Evolutionary conservation across 176 grass and related monocot species (phyloP).

Genomic region (Musa itinerans): DNA sequence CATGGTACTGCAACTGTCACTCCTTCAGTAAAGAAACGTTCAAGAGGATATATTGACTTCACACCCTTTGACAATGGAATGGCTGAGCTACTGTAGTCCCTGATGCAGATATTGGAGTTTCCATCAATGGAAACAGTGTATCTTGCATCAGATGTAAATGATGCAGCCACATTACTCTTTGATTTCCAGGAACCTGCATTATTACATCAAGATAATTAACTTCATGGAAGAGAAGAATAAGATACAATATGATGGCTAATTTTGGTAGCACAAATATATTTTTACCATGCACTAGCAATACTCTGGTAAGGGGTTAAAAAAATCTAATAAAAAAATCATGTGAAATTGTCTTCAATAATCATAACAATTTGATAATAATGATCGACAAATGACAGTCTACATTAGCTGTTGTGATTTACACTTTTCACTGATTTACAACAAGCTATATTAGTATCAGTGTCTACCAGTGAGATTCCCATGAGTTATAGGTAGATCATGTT

Average conservation of each 20-base stretch:
- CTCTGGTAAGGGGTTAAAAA: no score
- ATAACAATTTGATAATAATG: no score
- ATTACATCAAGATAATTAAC: not conserved
- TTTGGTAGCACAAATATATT: not conserved
- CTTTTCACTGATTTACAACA: no score
- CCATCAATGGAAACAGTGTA: not conserved
- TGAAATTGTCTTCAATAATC: no score
- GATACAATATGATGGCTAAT: not conserved
- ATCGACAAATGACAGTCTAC: no score
- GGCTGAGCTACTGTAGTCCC: not conserved
- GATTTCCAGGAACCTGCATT: conserved; percentile 6
- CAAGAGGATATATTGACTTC: not conserved
- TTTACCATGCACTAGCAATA: no score
- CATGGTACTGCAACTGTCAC: conserved; percentile 5
- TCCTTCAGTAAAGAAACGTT: not conserved
- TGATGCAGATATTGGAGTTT: conserved; percentile 11
- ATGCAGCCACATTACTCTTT: not conserved
- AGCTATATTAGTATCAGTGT: no score
- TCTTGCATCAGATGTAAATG: conserved; percentile 1
- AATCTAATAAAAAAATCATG: no score
- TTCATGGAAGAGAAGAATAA: not conserved
- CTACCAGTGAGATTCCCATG: no score
- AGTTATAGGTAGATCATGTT: no score
- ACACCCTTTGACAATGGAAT: not conserved
- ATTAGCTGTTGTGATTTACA: no score